Percentiles rank a stretch among this genome's conserved stretches.
phyloP scores from a whole-genome alignment of 2,329 filamentous ascomycete species.

The Talaromyces sp. region DNA sequence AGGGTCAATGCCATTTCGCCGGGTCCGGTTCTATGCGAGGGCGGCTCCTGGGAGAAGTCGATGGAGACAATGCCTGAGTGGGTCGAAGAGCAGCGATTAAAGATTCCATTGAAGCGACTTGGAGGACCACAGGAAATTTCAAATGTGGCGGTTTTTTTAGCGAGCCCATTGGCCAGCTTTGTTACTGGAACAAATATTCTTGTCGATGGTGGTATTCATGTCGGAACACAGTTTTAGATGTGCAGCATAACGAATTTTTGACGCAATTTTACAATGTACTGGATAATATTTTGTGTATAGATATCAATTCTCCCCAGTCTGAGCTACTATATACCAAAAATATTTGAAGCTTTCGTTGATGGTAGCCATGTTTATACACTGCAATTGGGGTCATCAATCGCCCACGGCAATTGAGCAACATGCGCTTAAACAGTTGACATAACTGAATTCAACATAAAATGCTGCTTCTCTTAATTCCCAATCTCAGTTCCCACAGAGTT shows the following conservation, averaged over 20 bases:
- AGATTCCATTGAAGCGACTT: slow-evolving; percentile 21
- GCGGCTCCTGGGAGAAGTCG: slow-evolving; percentile 19
- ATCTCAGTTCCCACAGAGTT: slow-evolving; percentile 1
- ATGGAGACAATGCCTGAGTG: slow-evolving; percentile 13
- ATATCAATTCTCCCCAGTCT: too few relatives aligned
- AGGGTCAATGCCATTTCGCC: slow-evolving; percentile 34
- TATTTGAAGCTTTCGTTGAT: too few relatives aligned
- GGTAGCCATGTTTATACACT: too few relatives aligned
- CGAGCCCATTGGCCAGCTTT: slow-evolving; percentile 21
- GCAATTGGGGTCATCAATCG: too few relatives aligned
- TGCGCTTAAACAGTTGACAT: too few relatives aligned
- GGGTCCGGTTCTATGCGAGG: slow-evolving; percentile 24
- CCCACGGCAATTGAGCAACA: too few relatives aligned
- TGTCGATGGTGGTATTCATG: slow-evolving; percentile 23
- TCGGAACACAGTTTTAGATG: slow-evolving; percentile 13
- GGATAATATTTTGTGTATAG: too few relatives aligned
- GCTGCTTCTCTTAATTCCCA: background rate
- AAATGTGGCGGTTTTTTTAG: slow-evolving; percentile 28
- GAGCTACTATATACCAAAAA: too few relatives aligned
- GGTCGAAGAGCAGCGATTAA: slow-evolving; percentile 23
- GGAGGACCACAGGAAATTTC: slow-evolving; percentile 26
- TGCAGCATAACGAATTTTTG: too few relatives aligned
- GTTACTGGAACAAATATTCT: slow-evolving; percentile 19
- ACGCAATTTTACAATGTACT: too few relatives aligned
- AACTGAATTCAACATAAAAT: too few relatives aligned